Conservation (phyloP, 805 yeast genomes). For the Wickerhamomyces chaumierensis region DNA sequence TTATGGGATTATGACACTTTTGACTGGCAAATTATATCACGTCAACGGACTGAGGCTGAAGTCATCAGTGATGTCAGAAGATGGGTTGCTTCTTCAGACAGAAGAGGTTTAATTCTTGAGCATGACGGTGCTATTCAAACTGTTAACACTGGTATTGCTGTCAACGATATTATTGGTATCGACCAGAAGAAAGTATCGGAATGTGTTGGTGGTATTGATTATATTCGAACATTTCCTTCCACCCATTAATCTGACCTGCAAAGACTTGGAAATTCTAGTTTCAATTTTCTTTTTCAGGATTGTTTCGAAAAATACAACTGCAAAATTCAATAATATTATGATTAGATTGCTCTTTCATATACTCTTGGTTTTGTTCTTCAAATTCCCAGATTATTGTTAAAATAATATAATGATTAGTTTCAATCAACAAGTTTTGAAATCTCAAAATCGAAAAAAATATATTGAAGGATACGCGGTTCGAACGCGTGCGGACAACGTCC, state of each 20-base stretch:
- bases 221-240: constrained; percentile 9
- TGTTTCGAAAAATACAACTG: too few species aligned
- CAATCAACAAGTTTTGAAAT: too few species aligned
- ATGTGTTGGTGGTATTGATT: constrained; percentile 22
- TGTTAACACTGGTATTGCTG: constrained; percentile 55
- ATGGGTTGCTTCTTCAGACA: constrained; percentile 31
- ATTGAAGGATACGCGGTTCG: neutral
- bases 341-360: too few species aligned
- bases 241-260: neutral
- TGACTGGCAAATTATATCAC: constrained; percentile 71
- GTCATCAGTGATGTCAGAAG: constrained; percentile 42
- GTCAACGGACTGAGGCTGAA: constrained; percentile 37
- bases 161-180: constrained; percentile 42
- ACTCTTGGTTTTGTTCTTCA: too few species aligned
- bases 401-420: too few species aligned
- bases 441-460: neutral
- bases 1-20: constrained; percentile 87
- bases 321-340: too few species aligned
- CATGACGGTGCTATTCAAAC: constrained; percentile 69
- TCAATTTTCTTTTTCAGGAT: too few species aligned
- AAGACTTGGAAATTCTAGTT: too few species aligned
- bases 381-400: too few species aligned
- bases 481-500: neutral
- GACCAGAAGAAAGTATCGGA: constrained; percentile 69
- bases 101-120: constrained; percentile 64